A percentile compares a stretch with the other conserved stretches of the same genome.
Conservation (phyloP, 176 grass and related monocot species). For the Phragmites australis region DNA sequence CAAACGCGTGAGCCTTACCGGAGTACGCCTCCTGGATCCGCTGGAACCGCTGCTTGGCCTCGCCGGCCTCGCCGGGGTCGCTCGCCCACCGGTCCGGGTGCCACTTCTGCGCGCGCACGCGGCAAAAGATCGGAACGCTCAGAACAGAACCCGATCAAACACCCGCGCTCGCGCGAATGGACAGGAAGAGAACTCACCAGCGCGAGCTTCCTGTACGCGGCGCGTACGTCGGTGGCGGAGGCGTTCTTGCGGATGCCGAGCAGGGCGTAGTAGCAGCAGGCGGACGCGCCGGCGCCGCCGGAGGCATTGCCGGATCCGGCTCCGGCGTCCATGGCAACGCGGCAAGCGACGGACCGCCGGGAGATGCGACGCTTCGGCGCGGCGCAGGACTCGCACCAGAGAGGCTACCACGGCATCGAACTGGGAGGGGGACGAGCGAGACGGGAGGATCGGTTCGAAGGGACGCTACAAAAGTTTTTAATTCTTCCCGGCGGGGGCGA, state of each 20-base stretch:
- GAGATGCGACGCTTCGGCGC: too few relatives aligned
- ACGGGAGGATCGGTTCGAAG: constrained; percentile 22
- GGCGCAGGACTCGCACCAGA: too few relatives aligned
- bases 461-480: constrained; percentile 9
- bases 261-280: constrained; percentile 79
- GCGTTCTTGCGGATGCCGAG: constrained; percentile 85
- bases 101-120: constrained; percentile 66
- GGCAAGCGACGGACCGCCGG: too few relatives aligned
- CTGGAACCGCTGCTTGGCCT: constrained; percentile 93
- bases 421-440: neutral
- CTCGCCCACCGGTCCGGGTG: constrained; percentile 92
- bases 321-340: constrained; percentile 58
- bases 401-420: constrained; percentile 45
- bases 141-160: neutral
- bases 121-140: constrained; percentile 15
- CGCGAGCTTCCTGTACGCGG: constrained; percentile 84
- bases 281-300: constrained; percentile 58
- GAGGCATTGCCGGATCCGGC: constrained; percentile 69
- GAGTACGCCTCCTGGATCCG: constrained; percentile 99
- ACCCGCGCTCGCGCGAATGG: neutral
- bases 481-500: constrained; percentile 13
- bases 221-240: constrained; percentile 69
- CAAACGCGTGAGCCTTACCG: constrained; percentile 58
- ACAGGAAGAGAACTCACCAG: constrained; percentile 52
- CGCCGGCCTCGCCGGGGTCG: constrained; percentile 57